Evolutionary conservation across 306 rosid genomes (phyloP), one percentile per base, ranked within the genome.

Genomic region (Trifolium pratense): DNA sequence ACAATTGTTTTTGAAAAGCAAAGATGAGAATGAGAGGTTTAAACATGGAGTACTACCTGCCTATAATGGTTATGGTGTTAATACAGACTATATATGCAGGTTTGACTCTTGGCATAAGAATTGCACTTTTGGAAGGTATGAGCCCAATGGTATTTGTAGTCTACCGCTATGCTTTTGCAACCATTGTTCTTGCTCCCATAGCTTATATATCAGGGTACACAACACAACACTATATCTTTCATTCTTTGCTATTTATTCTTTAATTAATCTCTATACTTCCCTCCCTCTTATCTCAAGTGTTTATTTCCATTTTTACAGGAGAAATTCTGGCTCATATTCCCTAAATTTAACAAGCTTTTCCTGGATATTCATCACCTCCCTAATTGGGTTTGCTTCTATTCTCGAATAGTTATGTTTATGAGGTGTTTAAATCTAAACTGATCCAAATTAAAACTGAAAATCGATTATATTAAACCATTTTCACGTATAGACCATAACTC

Each of bases 141-240:
- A 89, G 70, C 15, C 88, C 91, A 1, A 51, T 71, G 25, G 83
- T 87, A 0, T 85, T 81, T 70, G 77, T 89, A 0, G 76, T 87
- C 3, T 89, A 87, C 17, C 75, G 90, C 18, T 82, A 87, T 18
- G 84, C 80, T 70, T 63, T 85, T 31, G 91, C 90, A 29, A 85
- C 95, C 36, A 15, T 71, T 63, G 69, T 77, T 5, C 81, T 89
- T 57, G 76, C 82, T 10, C 92, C 90, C 5, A 1, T 80, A 2
- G 78, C 87, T 72, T 86, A 73, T 63, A 53, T 84, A 75, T 78
- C 85, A 4, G 46, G 90, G 89, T 34, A 34, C 37, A 34, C 37
- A 34, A 6, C 37, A 32, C 37, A 34, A 6, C 37, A 32, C 37
- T 32, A 32, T 32, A 25, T 25, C 29, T 26, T 26, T 26, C 31